Conservation (phyloP, 352 stramenopile genomes). For the Globisporangium splendens region DNA sequence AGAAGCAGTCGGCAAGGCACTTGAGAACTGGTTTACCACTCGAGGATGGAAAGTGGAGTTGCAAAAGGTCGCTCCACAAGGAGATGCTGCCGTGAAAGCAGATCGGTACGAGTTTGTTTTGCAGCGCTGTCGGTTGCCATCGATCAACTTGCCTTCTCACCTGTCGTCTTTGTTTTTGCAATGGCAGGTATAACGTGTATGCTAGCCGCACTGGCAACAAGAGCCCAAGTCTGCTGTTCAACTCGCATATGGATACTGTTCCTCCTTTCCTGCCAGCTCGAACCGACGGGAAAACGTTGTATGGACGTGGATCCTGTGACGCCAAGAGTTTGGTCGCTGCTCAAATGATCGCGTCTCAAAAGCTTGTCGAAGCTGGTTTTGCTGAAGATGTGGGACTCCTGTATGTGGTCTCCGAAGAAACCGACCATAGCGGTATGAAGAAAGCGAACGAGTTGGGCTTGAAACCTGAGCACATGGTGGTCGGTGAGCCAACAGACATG, state of each 20-base stretch:
- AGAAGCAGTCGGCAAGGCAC: constrained; percentile 54
- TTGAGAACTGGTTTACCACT: constrained; percentile 60
- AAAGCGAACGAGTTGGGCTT: constrained; percentile 80
- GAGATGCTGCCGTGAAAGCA: constrained; percentile 50
- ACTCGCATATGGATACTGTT: constrained; percentile 87
- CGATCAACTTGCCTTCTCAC: no score
- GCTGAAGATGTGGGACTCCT: constrained; percentile 66
- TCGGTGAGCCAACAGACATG: constrained; percentile 75
- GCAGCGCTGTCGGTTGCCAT: neutral
- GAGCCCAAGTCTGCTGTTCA: constrained; percentile 65
- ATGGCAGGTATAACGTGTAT: constrained; percentile 69
- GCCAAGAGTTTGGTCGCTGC: constrained; percentile 81
- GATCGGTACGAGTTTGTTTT: constrained; percentile 31
- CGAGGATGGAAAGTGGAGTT: constrained; percentile 72
- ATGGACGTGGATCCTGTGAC: constrained; percentile 79
- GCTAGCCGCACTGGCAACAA: constrained; percentile 56
- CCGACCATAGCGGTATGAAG: constrained; percentile 87
- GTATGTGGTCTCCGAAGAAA: constrained; percentile 88
- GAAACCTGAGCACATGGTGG: constrained; percentile 67
- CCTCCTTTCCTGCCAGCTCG: constrained; percentile 62
- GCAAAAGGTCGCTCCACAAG: constrained; percentile 67
- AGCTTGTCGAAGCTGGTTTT: constrained; percentile 51
- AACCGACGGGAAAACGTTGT: constrained; percentile 61
- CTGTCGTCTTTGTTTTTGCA: neutral
- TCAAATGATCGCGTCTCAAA: constrained; percentile 79